Base-by-base conservation (phyloP, 2,329 filamentous ascomycete genomes). In the Xylariaceae sp. region DNA sequence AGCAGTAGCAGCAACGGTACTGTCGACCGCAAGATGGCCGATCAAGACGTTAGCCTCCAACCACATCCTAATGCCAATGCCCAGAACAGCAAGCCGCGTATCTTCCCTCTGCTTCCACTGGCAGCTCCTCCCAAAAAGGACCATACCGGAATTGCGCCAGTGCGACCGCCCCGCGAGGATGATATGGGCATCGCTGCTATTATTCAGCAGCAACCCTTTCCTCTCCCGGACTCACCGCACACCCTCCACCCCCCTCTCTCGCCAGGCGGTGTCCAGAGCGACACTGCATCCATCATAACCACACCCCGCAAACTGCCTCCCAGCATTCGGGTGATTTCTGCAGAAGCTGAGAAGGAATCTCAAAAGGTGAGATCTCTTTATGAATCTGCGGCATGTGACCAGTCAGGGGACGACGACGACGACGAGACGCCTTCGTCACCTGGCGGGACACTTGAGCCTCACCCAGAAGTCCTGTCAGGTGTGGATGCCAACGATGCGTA, bases 321-420 rank as follows among this genome's bases (percentile, higher is more conserved):
- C 64, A 78, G 77, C 71, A 80, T 82, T 67, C 78, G 77, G 66
- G 72, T 84, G 69, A 75, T 83, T 71, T 76, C 80, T 67, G 75
- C 76, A 71, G 81, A 84, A 67, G 73, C 80, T 69, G 82, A 85
- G 77, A 81, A 80, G 75, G 82, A 85, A 76, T 85, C 82, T 76
- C 81, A 82, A 81, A 84, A 85, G 79, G 82, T 85, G 80, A 84
- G 82, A 79, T 85, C 82, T 74, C 82, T 85, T 75, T 85, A 85
- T 78, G 78, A 81, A 76, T 77, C 77, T 70, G 78, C 78, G 75
- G 81, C 82, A 71, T 74, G 72, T 73, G 73, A 80, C 73, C 75
- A 74, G 64, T 81, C 78, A 78, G 79, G 82, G 72, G 78, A 82
- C 70, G 79, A 80, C 63, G 76, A 73, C 62, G 78, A 82, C 70